A percentile compares a stretch with the other conserved stretches of the same genome.
phyloP scores from a whole-genome alignment of 441 rosid species.

The Eutrema salsugineum region DNA sequence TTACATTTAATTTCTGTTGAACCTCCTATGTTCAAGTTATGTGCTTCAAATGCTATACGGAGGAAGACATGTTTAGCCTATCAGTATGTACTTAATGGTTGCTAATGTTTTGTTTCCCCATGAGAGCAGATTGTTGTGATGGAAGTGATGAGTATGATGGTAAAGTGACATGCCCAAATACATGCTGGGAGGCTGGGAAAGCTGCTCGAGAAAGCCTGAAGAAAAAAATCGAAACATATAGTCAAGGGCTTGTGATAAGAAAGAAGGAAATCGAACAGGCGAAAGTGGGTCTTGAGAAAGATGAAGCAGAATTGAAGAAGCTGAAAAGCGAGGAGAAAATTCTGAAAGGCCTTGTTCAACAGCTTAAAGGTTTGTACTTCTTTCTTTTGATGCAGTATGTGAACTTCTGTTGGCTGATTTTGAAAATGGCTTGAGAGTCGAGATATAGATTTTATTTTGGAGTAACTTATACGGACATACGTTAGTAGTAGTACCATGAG shows the following conservation, averaged over 20 bases:
- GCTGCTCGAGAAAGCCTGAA: slow-evolving; percentile 75
- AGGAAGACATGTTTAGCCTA: not conserved
- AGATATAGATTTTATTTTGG: not conserved
- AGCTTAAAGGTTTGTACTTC: slow-evolving; percentile 62
- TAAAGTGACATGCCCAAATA: slow-evolving; percentile 59
- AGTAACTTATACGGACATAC: not conserved
- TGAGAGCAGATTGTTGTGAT: slow-evolving; percentile 82
- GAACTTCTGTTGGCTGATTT: not conserved
- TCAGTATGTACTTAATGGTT: not conserved
- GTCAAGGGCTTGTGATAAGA: slow-evolving; percentile 63
- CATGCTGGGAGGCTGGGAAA: slow-evolving; percentile 98
- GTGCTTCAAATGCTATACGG: not conserved
- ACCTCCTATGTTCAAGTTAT: not conserved
- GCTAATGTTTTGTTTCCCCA: slow-evolving; percentile 1
- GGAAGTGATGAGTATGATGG: slow-evolving; percentile 98
- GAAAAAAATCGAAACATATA: slow-evolving; percentile 65
- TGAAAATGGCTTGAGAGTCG: not conserved
- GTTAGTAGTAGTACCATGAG: not conserved
- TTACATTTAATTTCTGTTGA: not conserved
- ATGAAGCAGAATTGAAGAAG: slow-evolving; percentile 67
- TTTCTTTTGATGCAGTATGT: not conserved
- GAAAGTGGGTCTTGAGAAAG: slow-evolving; percentile 55
- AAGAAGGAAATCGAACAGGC: slow-evolving; percentile 58
- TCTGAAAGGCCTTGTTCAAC: slow-evolving; percentile 75
- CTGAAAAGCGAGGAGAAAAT: slow-evolving; percentile 69